Evolutionary conservation across 805 yeast genomes (phyloP).

Genomic region (Cyberlindnera japonica): DNA sequence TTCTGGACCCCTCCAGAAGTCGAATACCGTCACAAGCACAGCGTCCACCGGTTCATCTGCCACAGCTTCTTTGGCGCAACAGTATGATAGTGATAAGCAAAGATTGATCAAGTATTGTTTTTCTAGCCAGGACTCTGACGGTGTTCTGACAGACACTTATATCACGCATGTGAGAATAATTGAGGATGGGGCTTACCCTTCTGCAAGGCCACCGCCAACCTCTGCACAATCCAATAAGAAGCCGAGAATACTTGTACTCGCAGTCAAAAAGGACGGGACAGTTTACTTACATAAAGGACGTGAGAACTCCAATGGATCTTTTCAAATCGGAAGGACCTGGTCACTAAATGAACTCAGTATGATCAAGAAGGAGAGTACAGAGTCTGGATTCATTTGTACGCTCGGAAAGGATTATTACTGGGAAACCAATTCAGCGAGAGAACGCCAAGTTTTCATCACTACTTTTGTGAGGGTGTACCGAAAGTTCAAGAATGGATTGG

Average conservation of each 20-base stretch:
- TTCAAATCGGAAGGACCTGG: constrained; percentile 95
- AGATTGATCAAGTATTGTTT: constrained; percentile 48
- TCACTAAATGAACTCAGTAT: constrained; percentile 62
- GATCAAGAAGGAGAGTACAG: constrained; percentile 49
- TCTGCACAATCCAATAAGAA: constrained; percentile 50
- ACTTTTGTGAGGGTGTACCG: constrained; percentile 50
- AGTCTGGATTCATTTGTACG: constrained; percentile 53
- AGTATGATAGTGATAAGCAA: constrained; percentile 53
- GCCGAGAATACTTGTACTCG: constrained; percentile 50
- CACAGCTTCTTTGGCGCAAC: constrained; percentile 43
- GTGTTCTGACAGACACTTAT: constrained; percentile 50
- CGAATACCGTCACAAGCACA: constrained; percentile 25
- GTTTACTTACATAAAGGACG: constrained; percentile 83
- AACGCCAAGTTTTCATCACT: constrained; percentile 54
- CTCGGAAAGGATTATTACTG: constrained; percentile 83
- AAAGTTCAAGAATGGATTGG: constrained; percentile 51
- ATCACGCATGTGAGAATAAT: constrained; percentile 72
- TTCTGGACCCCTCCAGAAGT: constrained; percentile 22
- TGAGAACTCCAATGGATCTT: constrained; percentile 64
- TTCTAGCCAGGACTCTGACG: constrained; percentile 40
- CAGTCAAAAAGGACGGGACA: constrained; percentile 62
- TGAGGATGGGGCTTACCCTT: constrained; percentile 71
- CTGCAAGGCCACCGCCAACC: constrained; percentile 59
- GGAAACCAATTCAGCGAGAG: constrained; percentile 60
- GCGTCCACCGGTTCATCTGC: constrained; percentile 31